Evolutionary conservation across 1,284 basidiomycete species (phyloP).

Genomic region (Hemileia vastatrix): DNA sequence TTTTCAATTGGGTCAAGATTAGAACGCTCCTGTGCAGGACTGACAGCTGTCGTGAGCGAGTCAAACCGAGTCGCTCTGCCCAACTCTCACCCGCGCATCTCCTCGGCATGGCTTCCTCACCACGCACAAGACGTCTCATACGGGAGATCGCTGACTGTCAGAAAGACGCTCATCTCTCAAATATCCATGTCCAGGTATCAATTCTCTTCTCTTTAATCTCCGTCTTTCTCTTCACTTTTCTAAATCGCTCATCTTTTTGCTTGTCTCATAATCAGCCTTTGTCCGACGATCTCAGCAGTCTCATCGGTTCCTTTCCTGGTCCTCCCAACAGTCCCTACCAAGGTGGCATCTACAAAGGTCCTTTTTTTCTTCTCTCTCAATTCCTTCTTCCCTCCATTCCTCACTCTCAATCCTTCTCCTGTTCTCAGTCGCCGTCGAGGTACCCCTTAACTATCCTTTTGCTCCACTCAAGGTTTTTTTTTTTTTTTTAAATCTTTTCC

Average conservation of each 20-base stretch:
- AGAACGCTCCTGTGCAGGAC: no score
- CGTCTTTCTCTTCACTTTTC: background rate
- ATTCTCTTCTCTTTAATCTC: background rate
- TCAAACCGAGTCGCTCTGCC: no score
- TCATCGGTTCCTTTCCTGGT: conserved; percentile 80
- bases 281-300: conserved; percentile 66
- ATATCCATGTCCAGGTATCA: conserved; percentile 10
- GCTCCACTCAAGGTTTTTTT: conserved; percentile 78
- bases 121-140: conserved; percentile 13
- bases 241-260: background rate
- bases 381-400: background rate
- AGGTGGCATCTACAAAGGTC: conserved; percentile 80
- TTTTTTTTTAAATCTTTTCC: background rate
- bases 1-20: no score
- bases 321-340: conserved; percentile 83
- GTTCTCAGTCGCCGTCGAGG: conserved; percentile 24
- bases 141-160: conserved; percentile 34
- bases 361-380: conserved; percentile 9
- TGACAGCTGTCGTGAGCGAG: no score
- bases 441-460: conserved; percentile 54
- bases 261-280: background rate
- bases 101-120: no score
- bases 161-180: background rate
- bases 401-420: background rate
- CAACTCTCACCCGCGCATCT: no score